Evolutionary conservation across 225 moss, liverwort and hornwort genomes (phyloP).

Genomic region (Bryum argenteum): DNA sequence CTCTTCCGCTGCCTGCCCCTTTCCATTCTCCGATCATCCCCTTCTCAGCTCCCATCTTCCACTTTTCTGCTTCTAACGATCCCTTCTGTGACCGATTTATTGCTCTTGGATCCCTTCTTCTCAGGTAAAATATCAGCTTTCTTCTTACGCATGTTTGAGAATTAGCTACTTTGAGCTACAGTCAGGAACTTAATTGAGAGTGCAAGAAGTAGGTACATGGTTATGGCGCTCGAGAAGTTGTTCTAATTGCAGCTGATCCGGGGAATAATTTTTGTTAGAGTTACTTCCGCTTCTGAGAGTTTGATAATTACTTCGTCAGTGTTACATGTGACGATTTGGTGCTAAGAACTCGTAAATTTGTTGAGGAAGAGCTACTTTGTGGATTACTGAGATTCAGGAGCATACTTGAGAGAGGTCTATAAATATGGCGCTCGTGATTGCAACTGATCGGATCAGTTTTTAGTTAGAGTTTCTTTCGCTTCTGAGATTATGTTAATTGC

Average conservation of each 20-base stretch:
- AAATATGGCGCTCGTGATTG: no score
- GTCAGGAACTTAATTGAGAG: background rate
- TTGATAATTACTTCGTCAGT: no score
- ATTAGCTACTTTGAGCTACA: background rate
- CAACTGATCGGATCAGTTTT: no score
- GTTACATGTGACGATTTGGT: no score
- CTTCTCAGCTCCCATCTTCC: background rate
- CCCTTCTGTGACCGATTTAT: background rate
- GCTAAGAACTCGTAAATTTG: no score
- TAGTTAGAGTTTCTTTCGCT: no score
- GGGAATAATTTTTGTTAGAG: background rate
- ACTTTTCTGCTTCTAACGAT: background rate
- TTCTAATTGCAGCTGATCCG: background rate
- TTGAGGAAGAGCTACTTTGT: background rate
- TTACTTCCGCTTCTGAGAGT: no score
- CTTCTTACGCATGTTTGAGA: background rate
- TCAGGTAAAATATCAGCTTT: no score
- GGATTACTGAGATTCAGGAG: background rate
- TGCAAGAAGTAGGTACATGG: background rate
- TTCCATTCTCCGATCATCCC: background rate
- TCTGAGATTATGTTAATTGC: no score
- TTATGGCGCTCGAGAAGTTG: background rate
- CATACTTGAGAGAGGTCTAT: background rate
- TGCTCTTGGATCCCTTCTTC: background rate
- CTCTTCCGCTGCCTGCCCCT: background rate